Percentiles rank a stretch among this genome's conserved stretches.
These are phyloP conservation scores for Cordyceps fumosorosea DNA, from an alignment of 2,329 filamentous ascomycete genomes.

Conservation along the genomic window DNA sequence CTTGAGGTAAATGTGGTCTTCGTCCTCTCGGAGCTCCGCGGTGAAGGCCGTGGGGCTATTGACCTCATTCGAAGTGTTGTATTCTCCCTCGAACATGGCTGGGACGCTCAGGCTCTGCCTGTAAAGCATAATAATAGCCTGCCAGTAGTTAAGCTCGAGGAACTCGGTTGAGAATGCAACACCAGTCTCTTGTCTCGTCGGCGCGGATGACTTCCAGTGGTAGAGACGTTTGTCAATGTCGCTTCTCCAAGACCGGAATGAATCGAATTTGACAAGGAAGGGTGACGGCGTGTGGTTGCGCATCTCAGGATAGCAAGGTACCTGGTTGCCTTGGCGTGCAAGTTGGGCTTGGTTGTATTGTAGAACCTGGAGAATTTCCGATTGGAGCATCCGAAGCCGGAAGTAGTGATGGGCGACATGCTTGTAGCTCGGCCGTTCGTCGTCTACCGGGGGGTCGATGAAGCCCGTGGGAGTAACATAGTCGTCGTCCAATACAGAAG, in stretches of 20 bases:
- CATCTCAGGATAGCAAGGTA: slow-evolving; percentile 64
- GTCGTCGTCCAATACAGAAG: slow-evolving; percentile 78
- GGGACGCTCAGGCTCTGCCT: slow-evolving; percentile 84
- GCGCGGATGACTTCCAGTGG: slow-evolving; percentile 81
- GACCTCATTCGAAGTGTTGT: slow-evolving; percentile 57
- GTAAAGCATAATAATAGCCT: slow-evolving; percentile 93
- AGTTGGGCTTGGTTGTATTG: slow-evolving; percentile 86
- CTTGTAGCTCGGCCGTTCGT: slow-evolving; percentile 73
- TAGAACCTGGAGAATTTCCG: slow-evolving; percentile 88
- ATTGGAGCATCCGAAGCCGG: slow-evolving; percentile 79
- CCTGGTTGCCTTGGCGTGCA: slow-evolving; percentile 59
- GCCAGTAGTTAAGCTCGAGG: slow-evolving; percentile 94
- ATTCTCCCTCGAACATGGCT: slow-evolving; percentile 74
- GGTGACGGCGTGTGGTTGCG: slow-evolving; percentile 75
- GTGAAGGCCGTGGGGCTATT: slow-evolving; percentile 56
- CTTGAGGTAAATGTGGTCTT: slow-evolving; percentile 88
- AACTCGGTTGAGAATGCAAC: slow-evolving; percentile 88
- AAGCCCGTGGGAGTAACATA: slow-evolving; percentile 81
- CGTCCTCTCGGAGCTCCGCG: slow-evolving; percentile 66
- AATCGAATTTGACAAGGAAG: slow-evolving; percentile 76
- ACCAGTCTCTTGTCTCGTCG: slow-evolving; percentile 70
- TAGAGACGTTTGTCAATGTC: slow-evolving; percentile 78
- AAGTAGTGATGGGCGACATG: slow-evolving; percentile 89
- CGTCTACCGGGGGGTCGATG: slow-evolving; percentile 49
- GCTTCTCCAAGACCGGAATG: slow-evolving; percentile 80